Percentiles rank a stretch among this genome's conserved stretches.
These are phyloP conservation scores for Coemansia sp. DNA, from an alignment of 192 early-diverging fungal species.

Conservation along the genomic window DNA sequence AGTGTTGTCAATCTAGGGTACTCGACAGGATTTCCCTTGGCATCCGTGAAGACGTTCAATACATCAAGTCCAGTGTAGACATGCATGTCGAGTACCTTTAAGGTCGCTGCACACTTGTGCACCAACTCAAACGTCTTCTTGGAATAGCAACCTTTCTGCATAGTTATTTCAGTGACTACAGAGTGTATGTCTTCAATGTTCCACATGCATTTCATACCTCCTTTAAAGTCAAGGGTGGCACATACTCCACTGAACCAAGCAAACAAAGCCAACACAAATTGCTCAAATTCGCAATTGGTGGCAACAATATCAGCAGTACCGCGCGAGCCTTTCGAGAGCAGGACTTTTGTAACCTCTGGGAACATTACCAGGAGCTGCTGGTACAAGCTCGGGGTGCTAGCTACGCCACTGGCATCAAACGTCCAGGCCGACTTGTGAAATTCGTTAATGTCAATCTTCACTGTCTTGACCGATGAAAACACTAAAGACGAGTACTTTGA, in stretches of 20 bases:
- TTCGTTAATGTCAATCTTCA: neutral
- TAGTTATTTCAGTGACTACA: neutral
- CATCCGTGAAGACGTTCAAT: neutral
- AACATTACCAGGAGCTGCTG: neutral
- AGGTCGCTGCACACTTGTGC: neutral
- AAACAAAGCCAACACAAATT: neutral
- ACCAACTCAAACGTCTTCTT: neutral
- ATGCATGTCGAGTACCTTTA: neutral
- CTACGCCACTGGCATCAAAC: neutral
- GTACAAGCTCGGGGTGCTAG: neutral
- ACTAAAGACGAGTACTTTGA: neutral
- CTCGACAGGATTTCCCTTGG: neutral
- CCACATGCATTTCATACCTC: neutral
- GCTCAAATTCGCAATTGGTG: neutral
- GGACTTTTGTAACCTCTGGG: neutral
- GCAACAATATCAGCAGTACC: neutral
- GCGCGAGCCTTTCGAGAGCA: neutral
- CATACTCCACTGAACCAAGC: neutral
- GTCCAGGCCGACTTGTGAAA: neutral
- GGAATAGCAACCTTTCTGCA: neutral
- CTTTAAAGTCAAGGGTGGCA: neutral
- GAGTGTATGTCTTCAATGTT: neutral
- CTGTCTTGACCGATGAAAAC: neutral
- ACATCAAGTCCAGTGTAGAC: neutral
- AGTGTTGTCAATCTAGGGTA: neutral